These are phyloP conservation scores for Dendryphion nanum DNA, from an alignment of 2,329 filamentous ascomycete genomes.

Conservation along the genomic window DNA sequence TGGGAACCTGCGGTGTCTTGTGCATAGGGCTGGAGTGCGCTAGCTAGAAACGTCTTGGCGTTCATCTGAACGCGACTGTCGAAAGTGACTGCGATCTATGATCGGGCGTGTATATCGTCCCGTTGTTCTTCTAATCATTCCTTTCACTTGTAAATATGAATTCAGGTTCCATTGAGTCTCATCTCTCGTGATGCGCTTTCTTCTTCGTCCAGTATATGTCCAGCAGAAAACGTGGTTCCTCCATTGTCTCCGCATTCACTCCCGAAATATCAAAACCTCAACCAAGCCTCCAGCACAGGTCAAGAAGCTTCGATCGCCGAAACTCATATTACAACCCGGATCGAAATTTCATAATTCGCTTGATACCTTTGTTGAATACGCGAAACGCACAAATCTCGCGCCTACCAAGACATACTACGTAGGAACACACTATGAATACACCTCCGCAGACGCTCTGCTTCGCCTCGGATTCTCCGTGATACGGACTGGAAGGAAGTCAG, in stretches of 20 bases:
- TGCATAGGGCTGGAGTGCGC: too few relatives aligned
- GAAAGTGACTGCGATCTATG: too few relatives aligned
- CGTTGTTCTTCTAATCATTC: slow-evolving; percentile 4
- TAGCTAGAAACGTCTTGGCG: too few relatives aligned
- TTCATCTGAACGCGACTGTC: too few relatives aligned
- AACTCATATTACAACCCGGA: slow-evolving; percentile 25
- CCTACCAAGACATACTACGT: slow-evolving; percentile 60
- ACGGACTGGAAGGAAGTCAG: slow-evolving; percentile 64
- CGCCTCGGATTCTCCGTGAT: slow-evolving; percentile 63
- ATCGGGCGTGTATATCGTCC: too few relatives aligned
- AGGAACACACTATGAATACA: slow-evolving; percentile 79
- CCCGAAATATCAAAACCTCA: slow-evolving; percentile 27
- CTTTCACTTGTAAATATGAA: slow-evolving; percentile 24
- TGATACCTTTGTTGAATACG: slow-evolving; percentile 64
- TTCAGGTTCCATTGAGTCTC: slow-evolving; percentile 1
- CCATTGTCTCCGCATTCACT: slow-evolving; percentile 22
- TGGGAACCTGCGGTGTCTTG: too few relatives aligned
- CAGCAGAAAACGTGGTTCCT: slow-evolving; percentile 15
- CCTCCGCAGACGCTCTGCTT: slow-evolving; percentile 55
- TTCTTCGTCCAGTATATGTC: slow-evolving; percentile 22
- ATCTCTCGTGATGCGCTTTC: slow-evolving; percentile 27
- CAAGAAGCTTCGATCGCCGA: slow-evolving; percentile 26
- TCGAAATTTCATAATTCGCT: slow-evolving; percentile 60
- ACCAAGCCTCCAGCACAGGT: slow-evolving; percentile 6
- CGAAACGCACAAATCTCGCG: slow-evolving; percentile 56